These are phyloP conservation scores for Arthrobotrys megalospora DNA, from an alignment of 2,329 filamentous ascomycete species.

Conservation along the genomic window DNA sequence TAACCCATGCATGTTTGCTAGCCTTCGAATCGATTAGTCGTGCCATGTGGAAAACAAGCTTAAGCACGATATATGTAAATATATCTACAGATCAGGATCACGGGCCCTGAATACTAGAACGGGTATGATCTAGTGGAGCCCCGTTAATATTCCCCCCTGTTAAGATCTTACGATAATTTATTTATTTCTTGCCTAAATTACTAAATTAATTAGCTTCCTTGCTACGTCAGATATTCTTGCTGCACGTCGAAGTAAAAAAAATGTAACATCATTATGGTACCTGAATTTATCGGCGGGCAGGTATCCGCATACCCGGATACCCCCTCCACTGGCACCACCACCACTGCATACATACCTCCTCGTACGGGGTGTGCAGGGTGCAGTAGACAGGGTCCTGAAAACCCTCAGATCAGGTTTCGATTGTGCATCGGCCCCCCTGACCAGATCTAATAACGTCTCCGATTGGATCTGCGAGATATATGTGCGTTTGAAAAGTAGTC, in stretches of 20 bases:
- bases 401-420: slow-evolving; percentile 19
- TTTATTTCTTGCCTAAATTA: slow-evolving; percentile 6
- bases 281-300: slow-evolving; percentile 21
- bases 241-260: slow-evolving; percentile 2
- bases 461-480: slow-evolving; percentile 1
- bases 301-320: slow-evolving; percentile 45
- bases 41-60: slow-evolving; percentile 11
- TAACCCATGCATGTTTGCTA: not conserved
- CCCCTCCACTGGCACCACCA: not conserved
- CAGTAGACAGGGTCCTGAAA: slow-evolving; percentile 4
- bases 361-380: slow-evolving; percentile 10
- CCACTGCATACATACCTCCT: not conserved
- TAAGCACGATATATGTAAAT: not conserved
- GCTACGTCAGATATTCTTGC: slow-evolving; percentile 18
- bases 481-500: not conserved
- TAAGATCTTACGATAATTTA: not conserved
- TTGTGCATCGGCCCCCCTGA: slow-evolving; percentile 5
- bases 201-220: slow-evolving; percentile 3
- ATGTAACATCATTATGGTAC: slow-evolving; percentile 25
- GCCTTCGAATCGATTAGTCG: slow-evolving; percentile 7
- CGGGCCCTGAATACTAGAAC: slow-evolving; percentile 15
- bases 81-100: slow-evolving; percentile 5
- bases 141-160: not conserved
- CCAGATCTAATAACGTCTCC: not conserved
- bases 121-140: not conserved